Conservation (phyloP, 352 stramenopile species). For the Pythium scleroteichum region DNA sequence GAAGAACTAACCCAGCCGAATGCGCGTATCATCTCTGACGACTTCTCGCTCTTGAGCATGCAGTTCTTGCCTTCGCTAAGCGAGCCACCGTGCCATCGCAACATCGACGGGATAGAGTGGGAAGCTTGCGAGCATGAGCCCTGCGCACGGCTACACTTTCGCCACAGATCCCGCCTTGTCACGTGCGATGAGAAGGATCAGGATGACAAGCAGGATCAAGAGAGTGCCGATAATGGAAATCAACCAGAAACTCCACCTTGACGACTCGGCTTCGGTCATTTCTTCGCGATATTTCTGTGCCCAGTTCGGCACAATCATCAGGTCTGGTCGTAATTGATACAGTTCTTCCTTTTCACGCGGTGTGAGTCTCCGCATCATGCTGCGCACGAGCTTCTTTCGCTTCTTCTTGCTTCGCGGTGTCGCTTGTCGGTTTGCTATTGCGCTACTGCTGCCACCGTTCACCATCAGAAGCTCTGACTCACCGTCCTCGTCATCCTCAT, state of each 20-base stretch:
- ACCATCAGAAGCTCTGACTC: conserved; percentile 66
- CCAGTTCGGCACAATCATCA: conserved; percentile 90
- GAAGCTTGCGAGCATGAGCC: background rate
- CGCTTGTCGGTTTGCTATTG: conserved; percentile 50
- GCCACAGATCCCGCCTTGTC: conserved; percentile 39
- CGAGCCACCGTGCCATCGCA: background rate
- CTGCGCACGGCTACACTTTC: background rate
- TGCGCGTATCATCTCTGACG: too few species aligned
- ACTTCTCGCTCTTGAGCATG: too few species aligned
- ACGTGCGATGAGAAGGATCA: conserved; percentile 73
- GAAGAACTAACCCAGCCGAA: conserved; percentile 5
- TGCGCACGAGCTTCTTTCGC: conserved; percentile 73
- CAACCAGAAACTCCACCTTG: conserved; percentile 78
- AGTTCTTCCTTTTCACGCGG: conserved; percentile 85
- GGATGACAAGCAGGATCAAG: conserved; percentile 69
- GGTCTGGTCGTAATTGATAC: conserved; percentile 73
- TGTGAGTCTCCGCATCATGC: conserved; percentile 80
- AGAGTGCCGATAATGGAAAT: conserved; percentile 72
- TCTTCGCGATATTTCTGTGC: conserved; percentile 88
- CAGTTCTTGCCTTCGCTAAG: too few species aligned
- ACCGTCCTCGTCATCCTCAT: conserved; percentile 42
- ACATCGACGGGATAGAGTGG: background rate
- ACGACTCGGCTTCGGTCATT: conserved; percentile 64
- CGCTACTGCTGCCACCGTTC: conserved; percentile 37
- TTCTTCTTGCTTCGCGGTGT: conserved; percentile 78